These are phyloP conservation scores for Ceratocystis eucalypticola DNA, from an alignment of 2,329 filamentous ascomycete genomes.

Conservation along the genomic window DNA sequence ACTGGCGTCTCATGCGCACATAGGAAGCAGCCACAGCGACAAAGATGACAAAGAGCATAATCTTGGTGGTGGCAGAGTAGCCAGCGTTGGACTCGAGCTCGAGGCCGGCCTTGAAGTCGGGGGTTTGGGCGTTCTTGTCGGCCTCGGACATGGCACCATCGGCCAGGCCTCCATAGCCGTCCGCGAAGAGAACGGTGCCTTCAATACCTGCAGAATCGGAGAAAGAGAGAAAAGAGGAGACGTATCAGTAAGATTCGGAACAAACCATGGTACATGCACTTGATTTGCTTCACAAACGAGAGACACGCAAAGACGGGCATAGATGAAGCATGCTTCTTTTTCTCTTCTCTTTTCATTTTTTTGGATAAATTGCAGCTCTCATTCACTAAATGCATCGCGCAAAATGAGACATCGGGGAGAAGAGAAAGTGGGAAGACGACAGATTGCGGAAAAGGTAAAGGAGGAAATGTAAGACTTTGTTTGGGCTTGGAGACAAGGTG, in stretches of 20 bases:
- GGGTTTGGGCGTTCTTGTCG: constrained; percentile 13
- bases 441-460: background rate
- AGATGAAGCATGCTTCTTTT: background rate
- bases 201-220: constrained; percentile 13
- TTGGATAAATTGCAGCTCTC: background rate
- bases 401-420: background rate
- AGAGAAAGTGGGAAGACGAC: background rate
- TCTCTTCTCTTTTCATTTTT: background rate
- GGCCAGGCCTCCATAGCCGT: constrained; percentile 13
- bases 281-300: constrained; percentile 1
- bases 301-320: constrained; percentile 10
- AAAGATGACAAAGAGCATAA: constrained; percentile 17
- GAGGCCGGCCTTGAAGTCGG: constrained; percentile 1
- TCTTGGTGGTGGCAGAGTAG: constrained; percentile 16
- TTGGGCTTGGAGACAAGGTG: background rate
- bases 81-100: constrained; percentile 4
- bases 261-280: background rate
- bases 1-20: constrained; percentile 16
- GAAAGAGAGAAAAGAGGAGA: background rate
- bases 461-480: background rate
- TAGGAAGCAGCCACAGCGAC: constrained; percentile 16
- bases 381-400: constrained; percentile 8
- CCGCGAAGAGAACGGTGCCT: constrained; percentile 17
- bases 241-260: constrained; percentile 15
- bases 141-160: constrained; percentile 18